Evolutionary conservation across 306 rosid genomes (phyloP), one percentile per base, ranked within the genome.

Genomic region (Senna siamea): DNA sequence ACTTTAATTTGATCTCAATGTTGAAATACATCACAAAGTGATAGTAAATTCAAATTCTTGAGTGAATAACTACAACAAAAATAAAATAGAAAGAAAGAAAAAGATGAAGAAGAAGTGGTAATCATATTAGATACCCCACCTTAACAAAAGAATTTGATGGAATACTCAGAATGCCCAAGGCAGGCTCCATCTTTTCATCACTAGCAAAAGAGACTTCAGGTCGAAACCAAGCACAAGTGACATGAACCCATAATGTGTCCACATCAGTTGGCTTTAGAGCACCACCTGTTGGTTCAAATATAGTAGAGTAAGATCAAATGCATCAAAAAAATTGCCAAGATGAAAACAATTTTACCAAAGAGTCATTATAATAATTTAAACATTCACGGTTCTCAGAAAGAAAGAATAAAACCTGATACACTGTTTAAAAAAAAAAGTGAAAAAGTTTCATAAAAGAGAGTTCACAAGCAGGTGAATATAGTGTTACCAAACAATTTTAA

Each of bases 161-260:
- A 80, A 95, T 92, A 83, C 98, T 80, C 82, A 95, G 89, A 84
- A 95, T 95, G 57, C 99, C 99, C 82, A 88, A 87, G 72, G 98
- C 99, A 79, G 99, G 99, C 73, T 95, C 99, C 99, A 95, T 95
- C 85, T 83, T 92, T 76, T 95, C 96, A 80, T 92, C 99, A 81
- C 92, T 95, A 28, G 98, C 93, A 69, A 95, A 95, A 50, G 98
- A 85, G 63, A 95, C 99, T 89, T 95, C 98, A 37, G 99, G 99
- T 55, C 91, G 87, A 79, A 95, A 95, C 99, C 99, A 95, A 85
- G 99, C 99, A 74, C 99, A 95, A 7, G 99, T 95, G 61, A 95
- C 92, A 81, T 95, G 99, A 59, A 95, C 98, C 99, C 99, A 95
- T 81, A 95, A 81, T 40, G 96, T 80, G 80, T 89, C 91, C 53